phyloP scores from a whole-genome alignment of 176 grass and related monocot species.

The Zoysia pacifica region DNA sequence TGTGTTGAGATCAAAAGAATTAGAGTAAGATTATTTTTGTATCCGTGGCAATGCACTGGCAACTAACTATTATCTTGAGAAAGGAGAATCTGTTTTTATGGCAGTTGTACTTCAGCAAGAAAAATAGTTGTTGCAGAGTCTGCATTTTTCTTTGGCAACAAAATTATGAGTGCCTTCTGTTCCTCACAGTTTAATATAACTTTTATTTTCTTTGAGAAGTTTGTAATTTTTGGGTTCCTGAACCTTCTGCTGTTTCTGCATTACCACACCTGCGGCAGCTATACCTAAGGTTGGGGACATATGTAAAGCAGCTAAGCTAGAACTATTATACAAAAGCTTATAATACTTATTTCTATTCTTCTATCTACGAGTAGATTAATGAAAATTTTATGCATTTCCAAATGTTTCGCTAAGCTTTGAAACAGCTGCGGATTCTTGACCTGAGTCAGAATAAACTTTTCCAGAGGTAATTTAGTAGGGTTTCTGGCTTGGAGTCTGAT shows the following conservation, averaged over 20 bases:
- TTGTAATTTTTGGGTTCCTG: conserved; percentile 29
- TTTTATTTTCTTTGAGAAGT: too few species aligned
- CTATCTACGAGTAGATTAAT: conserved; percentile 61
- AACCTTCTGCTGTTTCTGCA: conserved; percentile 63
- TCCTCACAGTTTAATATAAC: too few species aligned
- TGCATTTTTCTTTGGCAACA: too few species aligned
- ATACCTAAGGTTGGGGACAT: conserved; percentile 71
- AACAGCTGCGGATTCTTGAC: conserved; percentile 65
- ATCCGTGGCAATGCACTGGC: too few species aligned
- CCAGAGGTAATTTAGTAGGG: conserved; percentile 59
- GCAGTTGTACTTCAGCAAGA: too few species aligned
- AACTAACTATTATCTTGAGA: too few species aligned
- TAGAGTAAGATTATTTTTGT: too few species aligned
- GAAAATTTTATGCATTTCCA: conserved; percentile 66
- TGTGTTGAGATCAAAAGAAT: too few species aligned
- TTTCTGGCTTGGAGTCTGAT: not conserved
- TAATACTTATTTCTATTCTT: not conserved
- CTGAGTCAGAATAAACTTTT: conserved; percentile 77
- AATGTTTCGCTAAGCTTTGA: conserved; percentile 54
- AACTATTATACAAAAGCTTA: conserved; percentile 29
- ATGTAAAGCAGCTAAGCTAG: conserved; percentile 33
- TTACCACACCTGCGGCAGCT: conserved; percentile 67
- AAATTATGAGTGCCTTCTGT: too few species aligned
- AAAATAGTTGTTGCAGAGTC: too few species aligned
- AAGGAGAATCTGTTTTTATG: too few species aligned